Evolutionary conservation across 2,329 filamentous ascomycete genomes (phyloP).

Genomic region (Colletotrichum viniferum): DNA sequence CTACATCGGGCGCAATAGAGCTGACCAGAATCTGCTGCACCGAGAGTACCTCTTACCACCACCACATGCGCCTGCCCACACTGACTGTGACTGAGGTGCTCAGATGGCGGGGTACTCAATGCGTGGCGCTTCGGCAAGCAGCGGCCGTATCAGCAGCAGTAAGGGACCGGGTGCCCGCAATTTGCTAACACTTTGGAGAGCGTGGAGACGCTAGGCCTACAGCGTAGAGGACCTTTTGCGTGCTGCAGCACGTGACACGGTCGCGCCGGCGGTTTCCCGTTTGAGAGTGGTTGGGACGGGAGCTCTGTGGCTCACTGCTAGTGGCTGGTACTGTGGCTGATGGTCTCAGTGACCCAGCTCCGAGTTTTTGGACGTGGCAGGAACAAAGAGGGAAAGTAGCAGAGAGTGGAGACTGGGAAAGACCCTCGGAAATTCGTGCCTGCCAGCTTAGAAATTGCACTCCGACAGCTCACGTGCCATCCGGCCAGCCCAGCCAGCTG

Average conservation of each 20-base stretch:
- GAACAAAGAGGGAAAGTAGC: neutral
- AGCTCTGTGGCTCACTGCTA: neutral
- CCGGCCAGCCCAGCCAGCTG: neutral
- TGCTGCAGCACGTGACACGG: neutral
- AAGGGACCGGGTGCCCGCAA: neutral
- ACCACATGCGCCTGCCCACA: constrained; percentile 16
- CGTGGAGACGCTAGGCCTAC: constrained; percentile 12
- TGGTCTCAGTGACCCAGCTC: neutral
- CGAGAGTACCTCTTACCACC: neutral
- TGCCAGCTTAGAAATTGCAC: neutral
- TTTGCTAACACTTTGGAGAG: neutral
- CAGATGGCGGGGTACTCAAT: constrained; percentile 19
- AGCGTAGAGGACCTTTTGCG: constrained; percentile 4
- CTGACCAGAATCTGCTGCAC: constrained; percentile 19
- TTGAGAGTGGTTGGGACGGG: neutral
- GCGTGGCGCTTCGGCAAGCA: constrained; percentile 14
- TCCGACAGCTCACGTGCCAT: neutral
- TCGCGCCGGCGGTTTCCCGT: neutral
- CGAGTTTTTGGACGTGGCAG: neutral
- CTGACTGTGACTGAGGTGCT: neutral
- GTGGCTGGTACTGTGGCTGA: neutral
- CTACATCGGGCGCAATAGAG: constrained; percentile 23
- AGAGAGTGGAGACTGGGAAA: neutral
- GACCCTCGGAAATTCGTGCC: neutral
- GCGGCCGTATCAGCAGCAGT: constrained; percentile 15